Conservation (phyloP, 495 filamentous ascomycete genomes). For the Pseudotulostoma volvatum region DNA sequence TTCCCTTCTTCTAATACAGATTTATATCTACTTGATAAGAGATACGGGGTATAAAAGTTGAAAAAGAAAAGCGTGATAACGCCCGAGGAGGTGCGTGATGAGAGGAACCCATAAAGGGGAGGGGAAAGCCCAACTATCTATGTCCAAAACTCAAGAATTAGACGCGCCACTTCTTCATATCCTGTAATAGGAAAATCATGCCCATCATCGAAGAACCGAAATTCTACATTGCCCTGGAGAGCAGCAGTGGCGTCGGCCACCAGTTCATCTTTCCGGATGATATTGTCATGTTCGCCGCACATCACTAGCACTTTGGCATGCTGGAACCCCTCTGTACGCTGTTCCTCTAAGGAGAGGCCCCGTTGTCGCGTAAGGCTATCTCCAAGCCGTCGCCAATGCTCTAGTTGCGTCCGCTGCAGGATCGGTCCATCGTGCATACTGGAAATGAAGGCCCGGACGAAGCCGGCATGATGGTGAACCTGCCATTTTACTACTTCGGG, state of each 20-base stretch:
- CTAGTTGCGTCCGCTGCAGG: slow-evolving; percentile 25
- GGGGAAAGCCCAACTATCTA: no score
- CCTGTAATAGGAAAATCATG: slow-evolving; percentile 43
- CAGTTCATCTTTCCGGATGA: slow-evolving; percentile 42
- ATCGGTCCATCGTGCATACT: slow-evolving; percentile 43
- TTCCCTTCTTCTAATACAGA: no score
- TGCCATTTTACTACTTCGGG: slow-evolving; percentile 38
- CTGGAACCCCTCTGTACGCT: slow-evolving; percentile 16
- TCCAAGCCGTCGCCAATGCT: slow-evolving; percentile 42
- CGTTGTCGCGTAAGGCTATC: slow-evolving; percentile 29
- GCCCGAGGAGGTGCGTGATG: no score
- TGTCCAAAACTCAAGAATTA: slow-evolving; percentile 26
- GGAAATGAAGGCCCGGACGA: slow-evolving; percentile 40
- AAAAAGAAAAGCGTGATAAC: no score
- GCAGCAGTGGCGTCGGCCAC: slow-evolving; percentile 33
- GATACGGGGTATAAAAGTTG: no score
- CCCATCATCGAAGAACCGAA: slow-evolving; percentile 34
- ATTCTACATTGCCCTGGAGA: slow-evolving; percentile 31
- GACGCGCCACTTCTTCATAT: slow-evolving; percentile 31
- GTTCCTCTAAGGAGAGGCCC: slow-evolving; percentile 8
- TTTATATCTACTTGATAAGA: no score
- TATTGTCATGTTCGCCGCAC: slow-evolving; percentile 34
- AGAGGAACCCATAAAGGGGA: no score
- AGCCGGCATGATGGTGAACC: slow-evolving; percentile 36
- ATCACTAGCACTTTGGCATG: slow-evolving; percentile 37